Conservation (phyloP, 169 alveolate genomes). For the Cryptosporidium bovis region DNA sequence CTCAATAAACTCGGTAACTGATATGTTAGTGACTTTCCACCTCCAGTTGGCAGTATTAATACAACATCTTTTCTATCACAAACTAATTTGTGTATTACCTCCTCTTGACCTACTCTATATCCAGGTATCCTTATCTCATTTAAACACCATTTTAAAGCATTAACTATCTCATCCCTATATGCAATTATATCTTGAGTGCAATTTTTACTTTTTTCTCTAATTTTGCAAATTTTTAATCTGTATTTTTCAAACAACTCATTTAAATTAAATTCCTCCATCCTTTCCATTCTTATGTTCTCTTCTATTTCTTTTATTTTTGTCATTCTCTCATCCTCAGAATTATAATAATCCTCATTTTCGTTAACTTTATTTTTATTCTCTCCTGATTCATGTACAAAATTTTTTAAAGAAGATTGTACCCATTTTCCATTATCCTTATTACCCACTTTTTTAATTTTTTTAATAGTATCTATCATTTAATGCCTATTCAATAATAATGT, state of each 20-base stretch:
- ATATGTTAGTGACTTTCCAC: conserved; percentile 95
- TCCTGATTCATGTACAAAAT: conserved; percentile 1
- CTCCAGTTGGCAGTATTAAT: conserved; percentile 96
- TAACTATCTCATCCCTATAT: neutral
- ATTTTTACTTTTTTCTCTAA: neutral
- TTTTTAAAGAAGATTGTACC: conserved; percentile 40
- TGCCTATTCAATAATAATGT: too few relatives aligned
- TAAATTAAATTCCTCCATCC: conserved; percentile 25
- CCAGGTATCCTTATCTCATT: conserved; percentile 20
- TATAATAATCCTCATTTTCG: neutral
- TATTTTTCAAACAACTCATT: conserved; percentile 33
- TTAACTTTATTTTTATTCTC: neutral
- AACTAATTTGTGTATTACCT: conserved; percentile 84
- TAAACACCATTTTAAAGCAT: conserved; percentile 45
- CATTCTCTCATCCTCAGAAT: conserved; percentile 19
- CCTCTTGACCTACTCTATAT: conserved; percentile 84
- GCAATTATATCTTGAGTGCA: neutral
- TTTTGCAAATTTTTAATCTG: conserved; percentile 1
- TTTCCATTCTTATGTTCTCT: conserved; percentile 19
- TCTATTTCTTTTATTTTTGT: conserved; percentile 1
- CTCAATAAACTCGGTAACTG: conserved; percentile 91
- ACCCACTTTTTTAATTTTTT: neutral
- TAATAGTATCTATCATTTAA: neutral
- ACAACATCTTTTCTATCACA: conserved; percentile 87
- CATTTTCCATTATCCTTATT: conserved; percentile 1